A percentile compares a stretch with the other conserved stretches of the same genome.
phyloP scores from a whole-genome alignment of 345 rosid species.

The Reutealis trisperma region DNA sequence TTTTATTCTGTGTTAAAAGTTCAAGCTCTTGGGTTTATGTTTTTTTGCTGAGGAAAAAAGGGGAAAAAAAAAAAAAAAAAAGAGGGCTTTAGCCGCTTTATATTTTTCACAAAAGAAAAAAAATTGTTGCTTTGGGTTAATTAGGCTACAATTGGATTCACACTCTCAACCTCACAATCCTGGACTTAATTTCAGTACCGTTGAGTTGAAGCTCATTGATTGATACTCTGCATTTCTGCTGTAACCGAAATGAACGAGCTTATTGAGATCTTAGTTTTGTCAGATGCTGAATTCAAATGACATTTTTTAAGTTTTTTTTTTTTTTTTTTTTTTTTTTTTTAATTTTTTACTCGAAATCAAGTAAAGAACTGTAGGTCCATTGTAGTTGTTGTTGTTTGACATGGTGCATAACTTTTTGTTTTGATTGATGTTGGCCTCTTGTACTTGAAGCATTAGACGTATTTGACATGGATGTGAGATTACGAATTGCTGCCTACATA shows the following conservation, averaged over 20 bases:
- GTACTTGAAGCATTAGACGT: neutral
- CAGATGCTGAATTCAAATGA: neutral
- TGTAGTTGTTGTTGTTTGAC: neutral
- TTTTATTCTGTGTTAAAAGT: neutral
- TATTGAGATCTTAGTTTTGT: neutral
- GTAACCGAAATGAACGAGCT: neutral
- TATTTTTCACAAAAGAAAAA: neutral
- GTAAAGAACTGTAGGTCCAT: neutral
- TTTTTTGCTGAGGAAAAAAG: neutral
- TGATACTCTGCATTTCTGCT: no score
- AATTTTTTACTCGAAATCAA: no score
- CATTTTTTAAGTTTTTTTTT: no score
- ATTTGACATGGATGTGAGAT: neutral
- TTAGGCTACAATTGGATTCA: no score
- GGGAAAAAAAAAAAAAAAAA: neutral
- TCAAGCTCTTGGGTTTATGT: neutral
- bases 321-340: no score
- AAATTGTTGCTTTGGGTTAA: no score
- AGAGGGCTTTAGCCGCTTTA: neutral
- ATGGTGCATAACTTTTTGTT: neutral
- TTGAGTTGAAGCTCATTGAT: no score
- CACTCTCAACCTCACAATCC: no score
- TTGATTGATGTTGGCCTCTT: neutral
- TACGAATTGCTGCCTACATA: no score
- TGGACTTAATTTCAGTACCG: no score